Conservation (phyloP, 768 basidiomycete species). For the Russula lepida region DNA sequence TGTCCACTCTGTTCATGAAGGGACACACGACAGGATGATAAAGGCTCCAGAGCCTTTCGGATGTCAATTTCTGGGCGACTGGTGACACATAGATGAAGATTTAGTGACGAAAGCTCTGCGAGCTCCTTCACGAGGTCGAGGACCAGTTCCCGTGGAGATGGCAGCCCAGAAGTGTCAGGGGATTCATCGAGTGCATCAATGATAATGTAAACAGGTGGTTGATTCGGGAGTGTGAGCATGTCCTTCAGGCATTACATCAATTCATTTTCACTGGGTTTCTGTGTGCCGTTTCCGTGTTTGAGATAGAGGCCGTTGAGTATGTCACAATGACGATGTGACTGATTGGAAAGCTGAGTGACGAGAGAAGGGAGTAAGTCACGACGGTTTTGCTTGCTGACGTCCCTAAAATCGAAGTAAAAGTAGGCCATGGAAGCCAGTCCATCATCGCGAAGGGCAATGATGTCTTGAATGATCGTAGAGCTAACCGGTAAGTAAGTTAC, state of each 20-base stretch:
- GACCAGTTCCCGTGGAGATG: background rate
- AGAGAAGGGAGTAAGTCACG: background rate
- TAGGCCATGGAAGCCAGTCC: background rate
- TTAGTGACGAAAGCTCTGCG: background rate
- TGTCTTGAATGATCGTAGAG: slow-evolving; percentile 1
- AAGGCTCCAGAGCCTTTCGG: background rate
- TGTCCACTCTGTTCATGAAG: slow-evolving; percentile 1
- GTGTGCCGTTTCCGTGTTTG: background rate
- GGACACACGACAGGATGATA: background rate
- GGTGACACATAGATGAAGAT: background rate
- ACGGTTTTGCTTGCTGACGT: background rate
- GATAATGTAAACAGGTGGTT: background rate
- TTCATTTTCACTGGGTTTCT: background rate
- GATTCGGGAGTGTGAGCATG: background rate
- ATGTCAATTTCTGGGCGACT: slow-evolving; percentile 1
- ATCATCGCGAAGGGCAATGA: background rate
- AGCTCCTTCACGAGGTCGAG: background rate
- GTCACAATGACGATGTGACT: background rate
- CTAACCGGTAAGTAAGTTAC: background rate
- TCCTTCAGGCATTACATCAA: background rate
- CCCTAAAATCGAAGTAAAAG: slow-evolving; percentile 2
- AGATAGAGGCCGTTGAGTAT: background rate
- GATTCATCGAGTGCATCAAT: slow-evolving; percentile 5
- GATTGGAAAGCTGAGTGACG: background rate
- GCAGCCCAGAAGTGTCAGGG: background rate